phyloP scores from a whole-genome alignment of 345 rosid species.

The Combretum micranthum region DNA sequence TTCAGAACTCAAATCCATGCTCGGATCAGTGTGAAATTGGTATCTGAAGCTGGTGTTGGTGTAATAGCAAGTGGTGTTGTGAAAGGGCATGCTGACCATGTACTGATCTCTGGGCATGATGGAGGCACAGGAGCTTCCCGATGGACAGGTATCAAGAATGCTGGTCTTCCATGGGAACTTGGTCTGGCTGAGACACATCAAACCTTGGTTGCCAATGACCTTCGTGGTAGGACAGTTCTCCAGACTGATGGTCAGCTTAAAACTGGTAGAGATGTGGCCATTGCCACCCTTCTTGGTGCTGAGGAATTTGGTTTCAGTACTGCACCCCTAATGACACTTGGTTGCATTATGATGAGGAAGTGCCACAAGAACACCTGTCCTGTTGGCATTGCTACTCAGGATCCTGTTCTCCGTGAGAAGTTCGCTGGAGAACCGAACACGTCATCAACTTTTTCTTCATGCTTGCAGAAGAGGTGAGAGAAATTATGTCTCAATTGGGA shows the following conservation, averaged over 20 bases:
- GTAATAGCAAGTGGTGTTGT: slow-evolving; percentile 99
- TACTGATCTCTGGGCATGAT: slow-evolving; percentile 95
- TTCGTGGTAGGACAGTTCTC: slow-evolving; percentile 96
- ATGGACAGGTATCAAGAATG: slow-evolving; percentile 98
- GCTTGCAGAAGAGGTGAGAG: slow-evolving; percentile 98
- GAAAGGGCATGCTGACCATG: slow-evolving; percentile 99
- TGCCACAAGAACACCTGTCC: slow-evolving; percentile 99
- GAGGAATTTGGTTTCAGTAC: slow-evolving; percentile 99
- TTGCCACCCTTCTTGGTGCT: slow-evolving; percentile 98
- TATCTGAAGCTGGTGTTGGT: slow-evolving; percentile 99
- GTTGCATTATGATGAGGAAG: slow-evolving; percentile 99
- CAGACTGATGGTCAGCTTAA: slow-evolving; percentile 99
- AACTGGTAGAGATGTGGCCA: slow-evolving; percentile 97
- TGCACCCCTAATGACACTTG: slow-evolving; percentile 96
- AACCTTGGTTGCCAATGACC: slow-evolving; percentile 97
- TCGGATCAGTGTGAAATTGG: slow-evolving; percentile 89
- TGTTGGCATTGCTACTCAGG: slow-evolving; percentile 99
- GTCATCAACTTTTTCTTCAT: slow-evolving; percentile 96
- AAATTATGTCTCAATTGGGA: slow-evolving; percentile 92
- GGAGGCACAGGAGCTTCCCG: slow-evolving; percentile 99
- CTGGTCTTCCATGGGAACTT: slow-evolving; percentile 99
- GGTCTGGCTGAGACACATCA: slow-evolving; percentile 99
- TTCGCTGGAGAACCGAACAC: slow-evolving; percentile 99
- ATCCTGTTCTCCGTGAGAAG: slow-evolving; percentile 95
- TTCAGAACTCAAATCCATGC: slow-evolving; percentile 94